phyloP scores from a whole-genome alignment of 2,329 filamentous ascomycete species.

The Scedosporium aurantiacum region DNA sequence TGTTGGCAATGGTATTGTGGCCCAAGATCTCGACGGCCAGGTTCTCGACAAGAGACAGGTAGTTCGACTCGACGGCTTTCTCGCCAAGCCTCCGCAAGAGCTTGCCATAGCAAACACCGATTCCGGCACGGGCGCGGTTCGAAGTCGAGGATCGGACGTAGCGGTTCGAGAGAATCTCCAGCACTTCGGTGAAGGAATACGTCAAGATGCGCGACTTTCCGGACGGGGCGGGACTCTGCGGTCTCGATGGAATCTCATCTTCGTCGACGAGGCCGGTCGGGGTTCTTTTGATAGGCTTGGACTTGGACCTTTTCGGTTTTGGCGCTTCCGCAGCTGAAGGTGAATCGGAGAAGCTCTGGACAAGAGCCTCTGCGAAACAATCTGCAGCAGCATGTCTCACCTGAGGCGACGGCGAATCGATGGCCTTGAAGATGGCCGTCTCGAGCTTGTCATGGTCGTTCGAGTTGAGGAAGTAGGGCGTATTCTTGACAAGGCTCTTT shows the following conservation, averaged over 20 bases:
- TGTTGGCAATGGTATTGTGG: slow-evolving; percentile 63
- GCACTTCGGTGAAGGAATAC: slow-evolving; percentile 65
- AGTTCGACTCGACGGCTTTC: slow-evolving; percentile 71
- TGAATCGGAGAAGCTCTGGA: slow-evolving; percentile 51
- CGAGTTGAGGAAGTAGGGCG: slow-evolving; percentile 74
- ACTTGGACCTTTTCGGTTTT: slow-evolving; percentile 62
- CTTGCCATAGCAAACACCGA: slow-evolving; percentile 79
- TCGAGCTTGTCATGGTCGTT: slow-evolving; percentile 86
- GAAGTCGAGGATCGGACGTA: slow-evolving; percentile 70
- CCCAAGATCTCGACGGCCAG: slow-evolving; percentile 72
- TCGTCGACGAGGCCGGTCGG: slow-evolving; percentile 57
- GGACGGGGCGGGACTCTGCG: slow-evolving; percentile 62
- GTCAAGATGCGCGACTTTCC: slow-evolving; percentile 61
- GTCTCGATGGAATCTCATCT: slow-evolving; percentile 55
- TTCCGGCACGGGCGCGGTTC: slow-evolving; percentile 69
- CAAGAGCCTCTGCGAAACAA: slow-evolving; percentile 70
- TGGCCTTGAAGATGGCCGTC: slow-evolving; percentile 69
- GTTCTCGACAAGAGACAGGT: slow-evolving; percentile 69
- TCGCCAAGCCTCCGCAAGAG: slow-evolving; percentile 71
- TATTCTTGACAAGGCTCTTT: slow-evolving; percentile 59
- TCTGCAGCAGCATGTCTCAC: slow-evolving; percentile 81
- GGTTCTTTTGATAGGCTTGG: slow-evolving; percentile 42
- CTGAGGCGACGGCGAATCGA: slow-evolving; percentile 64
- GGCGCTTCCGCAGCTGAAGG: slow-evolving; percentile 21
- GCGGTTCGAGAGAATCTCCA: slow-evolving; percentile 68